Conservation (phyloP, 2,329 filamentous ascomycete species). For the Penicillium crustosum region DNA sequence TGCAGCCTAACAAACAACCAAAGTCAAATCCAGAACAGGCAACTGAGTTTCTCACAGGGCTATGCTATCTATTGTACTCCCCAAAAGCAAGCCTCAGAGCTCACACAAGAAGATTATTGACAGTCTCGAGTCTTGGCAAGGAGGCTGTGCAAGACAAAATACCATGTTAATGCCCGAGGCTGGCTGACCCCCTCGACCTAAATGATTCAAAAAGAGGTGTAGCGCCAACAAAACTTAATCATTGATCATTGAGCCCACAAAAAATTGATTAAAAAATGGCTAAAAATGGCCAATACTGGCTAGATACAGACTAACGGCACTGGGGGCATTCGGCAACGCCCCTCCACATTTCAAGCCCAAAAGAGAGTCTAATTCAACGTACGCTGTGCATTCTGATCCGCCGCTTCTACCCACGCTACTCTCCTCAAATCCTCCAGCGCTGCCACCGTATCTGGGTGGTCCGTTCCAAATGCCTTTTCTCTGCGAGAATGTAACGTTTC, state of each 20-base stretch:
- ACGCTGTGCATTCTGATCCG: slow-evolving; percentile 11
- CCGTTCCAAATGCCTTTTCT: slow-evolving; percentile 1
- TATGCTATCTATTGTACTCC: not conserved
- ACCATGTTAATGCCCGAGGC: not conserved
- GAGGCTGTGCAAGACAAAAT: slow-evolving; percentile 10
- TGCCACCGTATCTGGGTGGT: slow-evolving; percentile 12
- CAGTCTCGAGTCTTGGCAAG: slow-evolving; percentile 10
- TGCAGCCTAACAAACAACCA: not conserved
- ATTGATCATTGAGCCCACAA: not conserved
- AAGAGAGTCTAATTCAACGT: slow-evolving; percentile 11
- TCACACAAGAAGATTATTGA: not conserved
- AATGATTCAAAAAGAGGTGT: not conserved
- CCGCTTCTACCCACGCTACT: slow-evolving; percentile 12
- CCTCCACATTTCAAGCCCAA: not conserved
- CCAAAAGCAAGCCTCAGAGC: too few species aligned
- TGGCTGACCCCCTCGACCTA: not conserved
- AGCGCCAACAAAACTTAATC: not conserved
- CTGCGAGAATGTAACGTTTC: slow-evolving; percentile 10
- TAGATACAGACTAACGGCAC: not conserved
- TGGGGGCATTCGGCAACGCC: not conserved
- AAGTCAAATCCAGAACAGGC: not conserved
- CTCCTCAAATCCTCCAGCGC: slow-evolving; percentile 11
- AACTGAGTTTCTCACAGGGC: not conserved
- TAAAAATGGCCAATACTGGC: not conserved
- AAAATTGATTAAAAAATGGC: not conserved